These are phyloP conservation scores for Raffaelea deltoideospora DNA, from an alignment of 2,329 filamentous ascomycete genomes.

Conservation along the genomic window DNA sequence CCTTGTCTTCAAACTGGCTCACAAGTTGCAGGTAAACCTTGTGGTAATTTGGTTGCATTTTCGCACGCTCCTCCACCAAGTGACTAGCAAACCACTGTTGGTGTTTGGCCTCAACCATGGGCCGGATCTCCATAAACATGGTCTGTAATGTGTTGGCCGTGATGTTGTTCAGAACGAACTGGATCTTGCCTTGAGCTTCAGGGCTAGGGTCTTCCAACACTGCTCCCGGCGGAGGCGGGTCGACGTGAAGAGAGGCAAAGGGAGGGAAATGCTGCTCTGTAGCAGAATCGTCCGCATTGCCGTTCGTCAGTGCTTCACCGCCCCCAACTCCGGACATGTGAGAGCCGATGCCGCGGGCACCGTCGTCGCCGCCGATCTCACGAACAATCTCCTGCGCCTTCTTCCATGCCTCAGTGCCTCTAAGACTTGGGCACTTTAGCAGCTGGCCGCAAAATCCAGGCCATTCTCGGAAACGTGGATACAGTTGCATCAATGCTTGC, in stretches of 20 bases:
- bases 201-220: constrained; percentile 71
- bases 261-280: constrained; percentile 45
- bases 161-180: constrained; percentile 94
- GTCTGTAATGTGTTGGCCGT: constrained; percentile 75
- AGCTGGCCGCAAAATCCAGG: constrained; percentile 85
- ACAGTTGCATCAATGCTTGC: constrained; percentile 82
- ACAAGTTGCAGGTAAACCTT: constrained; percentile 83
- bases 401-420: constrained; percentile 69
- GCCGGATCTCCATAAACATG: constrained; percentile 69
- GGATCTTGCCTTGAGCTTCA: constrained; percentile 78
- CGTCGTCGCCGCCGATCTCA: constrained; percentile 33
- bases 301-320: constrained; percentile 49
- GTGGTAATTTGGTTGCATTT: constrained; percentile 95
- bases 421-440: constrained; percentile 64
- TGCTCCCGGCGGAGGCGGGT: constrained; percentile 46
- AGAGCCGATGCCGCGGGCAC: too few species aligned
- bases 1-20: constrained; percentile 62
- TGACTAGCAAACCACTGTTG: constrained; percentile 96
- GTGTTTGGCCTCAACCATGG: constrained; percentile 63
- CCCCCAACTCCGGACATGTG: too few species aligned
- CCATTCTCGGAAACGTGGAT: constrained; percentile 77
- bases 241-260: constrained; percentile 66
- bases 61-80: constrained; percentile 87
- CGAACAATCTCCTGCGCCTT: constrained; percentile 70
- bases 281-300: constrained; percentile 48